phyloP scores from a whole-genome alignment of 345 rosid genomes.

The Corchorus olitorius region DNA sequence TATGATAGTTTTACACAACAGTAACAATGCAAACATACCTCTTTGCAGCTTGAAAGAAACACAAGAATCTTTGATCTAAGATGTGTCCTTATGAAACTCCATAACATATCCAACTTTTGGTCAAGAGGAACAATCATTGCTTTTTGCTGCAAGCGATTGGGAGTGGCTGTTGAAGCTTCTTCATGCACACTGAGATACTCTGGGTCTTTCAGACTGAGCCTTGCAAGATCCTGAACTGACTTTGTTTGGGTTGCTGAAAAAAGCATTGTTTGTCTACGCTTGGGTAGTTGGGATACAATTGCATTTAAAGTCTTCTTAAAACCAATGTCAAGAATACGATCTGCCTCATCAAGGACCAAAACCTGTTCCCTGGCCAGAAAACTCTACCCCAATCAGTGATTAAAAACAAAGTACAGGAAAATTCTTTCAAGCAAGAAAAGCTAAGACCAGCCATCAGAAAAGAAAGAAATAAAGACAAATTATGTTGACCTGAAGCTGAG shows the following conservation, averaged over 20 bases:
- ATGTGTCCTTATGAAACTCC: constrained; percentile 91
- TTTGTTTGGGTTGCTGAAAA: constrained; percentile 97
- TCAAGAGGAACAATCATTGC: constrained; percentile 88
- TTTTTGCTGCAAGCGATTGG: constrained; percentile 71
- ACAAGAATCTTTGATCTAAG: constrained; percentile 78
- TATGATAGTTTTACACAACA: background rate
- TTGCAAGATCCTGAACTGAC: constrained; percentile 92
- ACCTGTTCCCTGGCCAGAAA: constrained; percentile 61
- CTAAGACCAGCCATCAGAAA: background rate
- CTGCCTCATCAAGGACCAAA: constrained; percentile 98
- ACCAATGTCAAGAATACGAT: constrained; percentile 90
- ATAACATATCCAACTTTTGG: constrained; percentile 83
- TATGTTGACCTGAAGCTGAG: constrained; percentile 76
- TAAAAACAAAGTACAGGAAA: background rate
- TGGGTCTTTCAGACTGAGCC: constrained; percentile 95
- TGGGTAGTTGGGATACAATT: constrained; percentile 84
- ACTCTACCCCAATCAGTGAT: constrained; percentile 38
- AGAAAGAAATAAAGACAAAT: background rate
- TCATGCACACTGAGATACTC: constrained; percentile 92
- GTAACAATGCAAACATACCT: constrained; percentile 50
- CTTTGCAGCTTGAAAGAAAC: constrained; percentile 90
- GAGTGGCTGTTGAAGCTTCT: constrained; percentile 83
- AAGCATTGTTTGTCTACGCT: constrained; percentile 80
- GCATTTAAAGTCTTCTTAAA: constrained; percentile 86
- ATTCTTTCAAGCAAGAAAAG: background rate